Evolutionary conservation across 1,284 basidiomycete species (phyloP).

Genomic region (Termitomyces sp.): DNA sequence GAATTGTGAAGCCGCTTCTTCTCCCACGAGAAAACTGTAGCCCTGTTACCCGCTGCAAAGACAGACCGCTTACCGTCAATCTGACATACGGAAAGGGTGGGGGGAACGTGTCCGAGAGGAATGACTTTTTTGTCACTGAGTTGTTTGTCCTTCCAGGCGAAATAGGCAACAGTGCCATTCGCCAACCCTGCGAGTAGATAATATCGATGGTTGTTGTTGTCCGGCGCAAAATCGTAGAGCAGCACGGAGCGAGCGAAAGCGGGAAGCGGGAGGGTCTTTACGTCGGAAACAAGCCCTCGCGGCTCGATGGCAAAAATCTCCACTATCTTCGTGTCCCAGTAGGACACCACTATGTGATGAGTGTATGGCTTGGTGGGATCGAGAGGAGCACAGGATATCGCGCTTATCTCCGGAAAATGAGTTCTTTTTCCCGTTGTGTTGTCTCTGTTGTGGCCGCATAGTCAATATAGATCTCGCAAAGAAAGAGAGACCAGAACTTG

Average conservation of each 20-base stretch:
- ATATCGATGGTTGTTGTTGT: conserved; percentile 37
- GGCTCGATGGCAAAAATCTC: conserved; percentile 45
- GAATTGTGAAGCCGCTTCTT: conserved; percentile 64
- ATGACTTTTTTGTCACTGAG: conserved; percentile 55
- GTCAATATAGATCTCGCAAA: background rate
- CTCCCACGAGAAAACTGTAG: conserved; percentile 64
- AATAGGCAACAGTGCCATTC: conserved; percentile 74
- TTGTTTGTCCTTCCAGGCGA: conserved; percentile 42
- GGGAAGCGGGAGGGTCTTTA: conserved; percentile 42
- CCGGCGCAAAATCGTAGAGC: conserved; percentile 59
- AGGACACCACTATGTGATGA: background rate
- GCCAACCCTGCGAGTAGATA: conserved; percentile 76
- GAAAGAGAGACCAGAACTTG: conserved; percentile 29
- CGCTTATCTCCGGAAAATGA: conserved; percentile 48
- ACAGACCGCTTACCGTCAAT: conserved; percentile 50
- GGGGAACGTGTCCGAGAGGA: conserved; percentile 66
- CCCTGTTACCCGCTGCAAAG: conserved; percentile 61
- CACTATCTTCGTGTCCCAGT: conserved; percentile 37
- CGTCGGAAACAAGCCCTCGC: conserved; percentile 38
- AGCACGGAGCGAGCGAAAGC: conserved; percentile 68
- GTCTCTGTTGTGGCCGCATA: background rate
- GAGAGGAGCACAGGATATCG: conserved; percentile 57
- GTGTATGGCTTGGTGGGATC: conserved; percentile 40
- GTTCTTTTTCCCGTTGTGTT: conserved; percentile 3
- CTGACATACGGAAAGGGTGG: conserved; percentile 50